These are phyloP conservation scores for Oenanthe javanica DNA, from an alignment of 140 eudicot species.

Conservation along the genomic window DNA sequence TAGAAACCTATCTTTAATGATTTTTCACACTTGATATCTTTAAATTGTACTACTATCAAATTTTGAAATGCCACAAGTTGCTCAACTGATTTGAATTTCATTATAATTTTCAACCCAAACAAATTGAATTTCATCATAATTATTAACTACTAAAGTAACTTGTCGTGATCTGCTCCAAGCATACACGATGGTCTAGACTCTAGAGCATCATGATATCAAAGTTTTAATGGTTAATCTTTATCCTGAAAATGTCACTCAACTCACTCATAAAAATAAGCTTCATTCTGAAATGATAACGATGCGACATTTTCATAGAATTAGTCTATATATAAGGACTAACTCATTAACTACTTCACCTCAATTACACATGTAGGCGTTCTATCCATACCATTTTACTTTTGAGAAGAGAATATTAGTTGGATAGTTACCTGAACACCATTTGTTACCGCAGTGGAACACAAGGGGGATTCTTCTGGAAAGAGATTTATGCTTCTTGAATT, in stretches of 20 bases:
- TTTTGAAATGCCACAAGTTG: background rate
- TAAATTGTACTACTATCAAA: background rate
- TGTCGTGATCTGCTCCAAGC: background rate
- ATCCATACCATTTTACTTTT: background rate
- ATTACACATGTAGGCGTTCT: background rate
- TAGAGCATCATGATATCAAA: background rate
- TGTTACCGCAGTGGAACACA: conserved; percentile 62
- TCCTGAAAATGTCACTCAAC: background rate
- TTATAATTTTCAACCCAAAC: background rate
- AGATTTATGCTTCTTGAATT: conserved; percentile 44
- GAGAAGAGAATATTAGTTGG: background rate
- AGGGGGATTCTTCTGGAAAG: conserved; percentile 64
- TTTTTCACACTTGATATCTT: background rate
- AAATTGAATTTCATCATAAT: background rate
- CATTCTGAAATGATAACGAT: background rate
- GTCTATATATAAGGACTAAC: background rate
- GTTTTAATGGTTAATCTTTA: background rate
- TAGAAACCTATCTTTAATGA: background rate
- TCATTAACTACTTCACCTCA: background rate
- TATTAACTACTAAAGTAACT: background rate
- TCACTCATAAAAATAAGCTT: background rate
- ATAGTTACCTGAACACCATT: conserved; percentile 74
- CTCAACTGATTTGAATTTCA: background rate
- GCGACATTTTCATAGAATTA: background rate
- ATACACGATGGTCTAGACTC: background rate